These are phyloP conservation scores for Uncinocarpus reesii DNA, from an alignment of 2,329 filamentous ascomycete species.

Conservation along the genomic window DNA sequence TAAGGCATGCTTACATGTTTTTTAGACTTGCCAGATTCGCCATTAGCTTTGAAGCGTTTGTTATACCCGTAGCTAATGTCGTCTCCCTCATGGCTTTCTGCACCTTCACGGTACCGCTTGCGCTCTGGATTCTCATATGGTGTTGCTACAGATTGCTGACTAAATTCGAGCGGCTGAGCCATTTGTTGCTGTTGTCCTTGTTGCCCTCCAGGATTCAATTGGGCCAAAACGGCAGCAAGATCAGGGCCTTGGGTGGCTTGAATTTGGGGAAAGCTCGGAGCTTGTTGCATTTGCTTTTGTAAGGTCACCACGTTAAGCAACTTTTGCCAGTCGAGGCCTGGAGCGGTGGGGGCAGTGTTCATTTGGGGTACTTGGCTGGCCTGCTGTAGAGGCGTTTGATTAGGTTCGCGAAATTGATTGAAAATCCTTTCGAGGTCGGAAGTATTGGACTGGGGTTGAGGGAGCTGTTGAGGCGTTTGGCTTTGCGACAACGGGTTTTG, in stretches of 20 bases:
- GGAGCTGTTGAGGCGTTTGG: slow-evolving; percentile 22
- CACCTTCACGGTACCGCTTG: slow-evolving; percentile 31
- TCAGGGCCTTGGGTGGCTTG: slow-evolving; percentile 17
- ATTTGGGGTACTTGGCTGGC: slow-evolving; percentile 22
- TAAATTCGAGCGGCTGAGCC: slow-evolving; percentile 2
- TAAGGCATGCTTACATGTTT: slow-evolving; percentile 27
- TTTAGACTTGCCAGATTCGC: slow-evolving; percentile 23
- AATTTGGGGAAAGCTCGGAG: slow-evolving; percentile 18
- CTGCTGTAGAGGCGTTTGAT: slow-evolving; percentile 21
- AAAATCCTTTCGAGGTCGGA: slow-evolving; percentile 30
- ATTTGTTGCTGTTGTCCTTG: slow-evolving; percentile 17
- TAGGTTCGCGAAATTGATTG: slow-evolving; percentile 31
- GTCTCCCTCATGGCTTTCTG: slow-evolving; percentile 25
- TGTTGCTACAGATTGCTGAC: slow-evolving; percentile 16
- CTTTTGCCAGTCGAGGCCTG: slow-evolving; percentile 30
- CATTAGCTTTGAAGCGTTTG: slow-evolving; percentile 30
- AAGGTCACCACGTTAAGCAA: slow-evolving; percentile 33
- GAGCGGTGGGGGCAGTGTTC: slow-evolving; percentile 17
- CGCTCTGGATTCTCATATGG: slow-evolving; percentile 35
- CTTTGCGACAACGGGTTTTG: slow-evolving; percentile 24
- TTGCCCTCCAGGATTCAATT: slow-evolving; percentile 27
- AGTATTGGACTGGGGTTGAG: slow-evolving; percentile 23
- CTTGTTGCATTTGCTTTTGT: slow-evolving; percentile 30
- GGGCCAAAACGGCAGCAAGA: slow-evolving; percentile 16
- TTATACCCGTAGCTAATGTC: slow-evolving; percentile 22